Conservation (phyloP, 2,329 filamentous ascomycete species). For the Hypoxylon sp. region DNA sequence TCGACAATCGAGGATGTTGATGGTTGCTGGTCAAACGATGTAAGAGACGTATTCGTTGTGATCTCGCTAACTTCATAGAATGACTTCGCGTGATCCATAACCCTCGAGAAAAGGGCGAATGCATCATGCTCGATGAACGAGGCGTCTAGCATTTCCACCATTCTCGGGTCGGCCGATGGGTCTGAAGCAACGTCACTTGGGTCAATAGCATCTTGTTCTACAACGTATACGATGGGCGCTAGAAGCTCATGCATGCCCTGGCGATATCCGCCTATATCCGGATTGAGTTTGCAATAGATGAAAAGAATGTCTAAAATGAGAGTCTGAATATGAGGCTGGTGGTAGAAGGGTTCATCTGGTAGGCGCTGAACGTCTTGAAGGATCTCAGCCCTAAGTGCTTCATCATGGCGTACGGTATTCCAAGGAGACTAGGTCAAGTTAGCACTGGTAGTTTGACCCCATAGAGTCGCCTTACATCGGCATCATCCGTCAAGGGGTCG, state of each 20-base stretch:
- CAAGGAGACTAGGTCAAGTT: conserved; percentile 80
- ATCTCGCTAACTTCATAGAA: conserved; percentile 83
- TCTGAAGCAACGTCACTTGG: conserved; percentile 55
- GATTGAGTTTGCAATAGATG: conserved; percentile 93
- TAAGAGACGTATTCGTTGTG: conserved; percentile 48
- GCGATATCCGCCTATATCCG: conserved; percentile 87
- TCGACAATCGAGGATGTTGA: conserved; percentile 80
- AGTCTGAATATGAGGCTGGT: conserved; percentile 80
- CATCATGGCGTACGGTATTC: conserved; percentile 88
- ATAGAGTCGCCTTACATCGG: conserved; percentile 60
- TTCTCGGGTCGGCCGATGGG: conserved; percentile 62
- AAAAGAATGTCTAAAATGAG: conserved; percentile 92
- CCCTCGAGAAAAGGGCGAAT: conserved; percentile 84
- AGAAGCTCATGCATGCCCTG: conserved; percentile 99
- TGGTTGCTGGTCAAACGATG: conserved; percentile 55
- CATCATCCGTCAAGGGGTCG: conserved; percentile 90
- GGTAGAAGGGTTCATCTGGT: conserved; percentile 92
- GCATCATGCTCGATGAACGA: conserved; percentile 90
- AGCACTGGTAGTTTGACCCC: conserved; percentile 23
- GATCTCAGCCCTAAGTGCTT: conserved; percentile 88
- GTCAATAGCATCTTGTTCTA: conserved; percentile 85
- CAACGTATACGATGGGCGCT: conserved; percentile 87
- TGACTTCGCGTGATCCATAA: conserved; percentile 89
- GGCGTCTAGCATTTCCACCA: conserved; percentile 78
- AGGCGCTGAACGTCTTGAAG: conserved; percentile 94